Evolutionary conservation across 805 yeast species (phyloP).

Genomic region (Schizosaccharomyces octosporus): DNA sequence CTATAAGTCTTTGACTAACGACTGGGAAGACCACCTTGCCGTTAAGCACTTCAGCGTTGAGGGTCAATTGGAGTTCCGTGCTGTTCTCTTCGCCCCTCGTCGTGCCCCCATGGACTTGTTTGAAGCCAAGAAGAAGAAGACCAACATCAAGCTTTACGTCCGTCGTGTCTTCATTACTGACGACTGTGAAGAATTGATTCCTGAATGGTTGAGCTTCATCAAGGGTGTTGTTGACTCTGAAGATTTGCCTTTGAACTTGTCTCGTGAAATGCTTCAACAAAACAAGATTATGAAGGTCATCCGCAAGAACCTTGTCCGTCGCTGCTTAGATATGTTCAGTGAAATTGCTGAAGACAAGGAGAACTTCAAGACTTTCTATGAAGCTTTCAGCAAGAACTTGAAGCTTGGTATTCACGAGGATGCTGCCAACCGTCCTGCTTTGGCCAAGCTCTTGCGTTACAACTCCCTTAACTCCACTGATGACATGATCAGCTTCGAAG

Average conservation of each 20-base stretch:
- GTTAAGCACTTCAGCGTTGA: constrained; percentile 98
- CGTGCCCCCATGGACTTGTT: constrained; percentile 98
- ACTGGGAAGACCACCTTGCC: constrained; percentile 99
- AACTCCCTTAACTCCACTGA: constrained; percentile 88
- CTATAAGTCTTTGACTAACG: constrained; percentile 97
- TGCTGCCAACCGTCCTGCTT: constrained; percentile 83
- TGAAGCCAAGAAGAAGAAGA: constrained; percentile 97
- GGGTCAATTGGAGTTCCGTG: constrained; percentile 98
- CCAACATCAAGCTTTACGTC: constrained; percentile 92
- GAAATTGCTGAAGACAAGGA: constrained; percentile 98
- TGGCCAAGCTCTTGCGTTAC: constrained; percentile 90
- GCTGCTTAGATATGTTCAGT: constrained; percentile 91
- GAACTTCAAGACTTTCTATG: constrained; percentile 94
- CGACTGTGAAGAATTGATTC: constrained; percentile 96
- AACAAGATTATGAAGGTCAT: constrained; percentile 98
- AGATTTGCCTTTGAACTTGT: constrained; percentile 96
- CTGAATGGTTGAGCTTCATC: constrained; percentile 94
- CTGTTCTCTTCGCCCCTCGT: constrained; percentile 89
- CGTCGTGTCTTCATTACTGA: constrained; percentile 99
- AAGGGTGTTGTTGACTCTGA: constrained; percentile 99
- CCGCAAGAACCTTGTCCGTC: constrained; percentile 96
- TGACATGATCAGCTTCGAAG: constrained; percentile 81
- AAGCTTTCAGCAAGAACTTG: constrained; percentile 92
- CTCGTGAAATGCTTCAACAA: constrained; percentile 99
- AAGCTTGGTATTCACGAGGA: constrained; percentile 98